phyloP scores from a whole-genome alignment of 2,329 filamentous ascomycete genomes.

The Xylaria sp. region DNA sequence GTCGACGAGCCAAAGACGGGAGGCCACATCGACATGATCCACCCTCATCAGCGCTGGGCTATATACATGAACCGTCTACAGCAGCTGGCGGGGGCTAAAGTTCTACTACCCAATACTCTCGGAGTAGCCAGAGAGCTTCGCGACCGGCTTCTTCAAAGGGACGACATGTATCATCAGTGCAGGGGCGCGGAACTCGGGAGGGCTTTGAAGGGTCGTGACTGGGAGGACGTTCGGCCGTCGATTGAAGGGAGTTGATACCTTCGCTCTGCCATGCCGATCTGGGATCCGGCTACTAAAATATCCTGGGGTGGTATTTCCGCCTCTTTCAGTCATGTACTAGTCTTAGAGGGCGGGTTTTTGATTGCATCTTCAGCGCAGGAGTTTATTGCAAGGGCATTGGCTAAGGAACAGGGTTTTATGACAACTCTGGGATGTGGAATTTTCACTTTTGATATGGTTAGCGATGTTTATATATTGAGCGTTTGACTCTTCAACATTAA shows the following conservation, averaged over 20 bases:
- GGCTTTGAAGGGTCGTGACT: background rate
- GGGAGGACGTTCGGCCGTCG: slow-evolving; percentile 7
- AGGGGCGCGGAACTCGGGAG: background rate
- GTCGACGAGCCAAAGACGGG: slow-evolving; percentile 5
- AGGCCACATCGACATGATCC: background rate
- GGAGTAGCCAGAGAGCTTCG: slow-evolving; percentile 14
- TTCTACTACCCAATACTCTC: background rate
- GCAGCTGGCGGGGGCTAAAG: background rate
- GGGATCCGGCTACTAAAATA: background rate
- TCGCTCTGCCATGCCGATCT: background rate
- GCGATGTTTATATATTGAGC: background rate
- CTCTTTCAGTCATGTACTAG: background rate
- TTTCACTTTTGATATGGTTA: background rate
- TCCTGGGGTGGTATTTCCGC: background rate
- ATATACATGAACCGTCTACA: background rate
- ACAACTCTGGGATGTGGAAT: background rate
- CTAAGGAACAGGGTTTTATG: background rate
- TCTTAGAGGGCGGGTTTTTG: background rate
- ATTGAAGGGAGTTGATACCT: background rate
- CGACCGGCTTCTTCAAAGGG: background rate
- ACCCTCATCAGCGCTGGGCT: background rate
- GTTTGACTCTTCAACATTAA: background rate
- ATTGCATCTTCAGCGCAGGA: background rate
- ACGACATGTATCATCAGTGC: background rate
- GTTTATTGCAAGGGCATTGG: background rate